Percentiles rank a stretch among this genome's conserved stretches.
phyloP scores from a whole-genome alignment of 768 basidiomycete genomes.

The Leccinum aurantiacum region DNA sequence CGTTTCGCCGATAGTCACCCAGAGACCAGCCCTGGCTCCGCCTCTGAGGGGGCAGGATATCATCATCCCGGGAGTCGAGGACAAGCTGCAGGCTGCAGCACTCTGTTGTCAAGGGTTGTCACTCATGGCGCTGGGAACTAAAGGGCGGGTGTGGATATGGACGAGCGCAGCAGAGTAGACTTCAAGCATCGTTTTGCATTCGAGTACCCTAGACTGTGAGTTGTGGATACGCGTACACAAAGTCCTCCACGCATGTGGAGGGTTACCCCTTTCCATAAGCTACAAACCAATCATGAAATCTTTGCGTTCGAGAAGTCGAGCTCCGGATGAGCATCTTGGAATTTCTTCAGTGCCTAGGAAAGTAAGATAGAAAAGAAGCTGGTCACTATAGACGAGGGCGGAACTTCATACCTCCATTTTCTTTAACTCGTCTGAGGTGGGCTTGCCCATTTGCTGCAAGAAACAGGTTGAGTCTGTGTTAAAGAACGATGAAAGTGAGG shows the following conservation, averaged over 20 bases:
- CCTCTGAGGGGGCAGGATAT: slow-evolving; percentile 24
- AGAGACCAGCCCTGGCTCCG: slow-evolving; percentile 17
- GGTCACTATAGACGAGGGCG: background rate
- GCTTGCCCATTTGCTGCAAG: slow-evolving; percentile 87
- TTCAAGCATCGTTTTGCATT: background rate
- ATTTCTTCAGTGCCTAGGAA: slow-evolving; percentile 76
- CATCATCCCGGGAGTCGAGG: slow-evolving; percentile 12
- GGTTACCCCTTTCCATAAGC: background rate
- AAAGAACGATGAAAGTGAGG: background rate
- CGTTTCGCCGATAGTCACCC: background rate
- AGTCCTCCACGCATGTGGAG: background rate
- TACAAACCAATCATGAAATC: slow-evolving; percentile 53
- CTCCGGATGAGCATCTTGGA: slow-evolving; percentile 89
- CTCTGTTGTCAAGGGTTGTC: slow-evolving; percentile 44
- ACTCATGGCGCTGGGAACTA: slow-evolving; percentile 20
- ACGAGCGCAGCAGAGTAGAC: slow-evolving; percentile 17
- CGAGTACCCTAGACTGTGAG: background rate
- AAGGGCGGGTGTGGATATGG: slow-evolving; percentile 30
- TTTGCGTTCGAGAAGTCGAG: slow-evolving; percentile 93
- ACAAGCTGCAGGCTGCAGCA: slow-evolving; percentile 39
- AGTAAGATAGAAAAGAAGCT: background rate
- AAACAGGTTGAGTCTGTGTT: background rate
- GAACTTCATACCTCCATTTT: slow-evolving; percentile 71
- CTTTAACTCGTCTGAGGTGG: slow-evolving; percentile 91
- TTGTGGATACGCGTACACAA: background rate